phyloP scores from a whole-genome alignment of 2,329 filamentous ascomycete genomes.

The Tolypocladium cylindrosporum region DNA sequence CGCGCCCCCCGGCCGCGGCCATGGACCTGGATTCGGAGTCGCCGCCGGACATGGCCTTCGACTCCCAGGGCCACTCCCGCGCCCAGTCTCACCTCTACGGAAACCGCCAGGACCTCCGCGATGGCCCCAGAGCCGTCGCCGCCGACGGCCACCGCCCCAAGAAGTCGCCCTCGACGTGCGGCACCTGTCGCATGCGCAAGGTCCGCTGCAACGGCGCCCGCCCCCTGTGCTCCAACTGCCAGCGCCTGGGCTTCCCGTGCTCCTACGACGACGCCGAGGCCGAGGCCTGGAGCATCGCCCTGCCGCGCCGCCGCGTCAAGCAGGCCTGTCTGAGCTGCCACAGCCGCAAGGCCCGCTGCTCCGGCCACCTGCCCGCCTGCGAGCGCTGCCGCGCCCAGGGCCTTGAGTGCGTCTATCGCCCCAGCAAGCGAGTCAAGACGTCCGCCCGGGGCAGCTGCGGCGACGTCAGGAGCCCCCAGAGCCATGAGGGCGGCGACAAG shows the following conservation, averaged over 20 bases:
- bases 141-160: not conserved
- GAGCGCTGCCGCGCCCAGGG: slow-evolving; percentile 39
- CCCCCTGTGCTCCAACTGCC: slow-evolving; percentile 46
- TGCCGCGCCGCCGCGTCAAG: slow-evolving; percentile 43
- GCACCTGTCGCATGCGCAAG: slow-evolving; percentile 45
- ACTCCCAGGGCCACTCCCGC: not conserved
- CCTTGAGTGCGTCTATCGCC: slow-evolving; percentile 45
- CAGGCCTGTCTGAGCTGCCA: slow-evolving; percentile 50
- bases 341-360: slow-evolving; percentile 47
- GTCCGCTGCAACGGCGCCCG: slow-evolving; percentile 47
- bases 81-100: not conserved
- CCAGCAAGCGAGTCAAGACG: slow-evolving; percentile 30
- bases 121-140: not conserved
- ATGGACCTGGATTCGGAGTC: slow-evolving; percentile 3
- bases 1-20: not conserved
- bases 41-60: not conserved
- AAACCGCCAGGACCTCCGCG: not conserved
- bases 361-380: slow-evolving; percentile 45
- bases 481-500: slow-evolving; percentile 21
- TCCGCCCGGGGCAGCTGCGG: slow-evolving; percentile 9
- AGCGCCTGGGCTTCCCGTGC: slow-evolving; percentile 46
- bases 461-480: slow-evolving; percentile 20
- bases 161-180: slow-evolving; percentile 35
- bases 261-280: slow-evolving; percentile 41
- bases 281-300: slow-evolving; percentile 30